phyloP scores from a whole-genome alignment of 83 land plant genomes.

The Picea engelmannii region DNA sequence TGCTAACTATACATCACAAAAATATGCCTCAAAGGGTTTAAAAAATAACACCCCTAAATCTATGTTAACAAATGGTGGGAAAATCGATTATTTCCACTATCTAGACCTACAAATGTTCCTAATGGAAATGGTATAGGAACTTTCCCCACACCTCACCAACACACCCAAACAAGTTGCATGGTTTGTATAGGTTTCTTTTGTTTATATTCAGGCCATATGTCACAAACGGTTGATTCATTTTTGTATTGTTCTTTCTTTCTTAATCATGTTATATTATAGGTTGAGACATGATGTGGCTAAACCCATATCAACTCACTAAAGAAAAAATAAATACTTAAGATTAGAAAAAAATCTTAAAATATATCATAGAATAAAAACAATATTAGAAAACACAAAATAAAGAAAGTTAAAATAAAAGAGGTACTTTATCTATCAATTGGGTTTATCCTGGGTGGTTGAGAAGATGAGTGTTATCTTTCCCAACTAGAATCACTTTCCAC shows the following conservation, averaged over 20 bases:
- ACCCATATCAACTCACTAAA: not conserved
- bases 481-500: too few relatives aligned
- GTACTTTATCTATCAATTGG: too few relatives aligned
- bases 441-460: too few relatives aligned
- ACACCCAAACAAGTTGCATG: too few relatives aligned
- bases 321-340: not conserved
- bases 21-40: too few relatives aligned
- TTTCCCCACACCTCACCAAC: not conserved
- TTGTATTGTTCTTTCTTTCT: not conserved
- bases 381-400: too few relatives aligned
- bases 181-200: not conserved
- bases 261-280: too few relatives aligned
- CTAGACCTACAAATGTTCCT: not conserved
- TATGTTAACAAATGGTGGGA: not conserved
- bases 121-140: not conserved
- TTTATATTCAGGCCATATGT: not conserved
- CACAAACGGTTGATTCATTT: not conserved
- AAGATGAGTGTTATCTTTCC: too few relatives aligned
- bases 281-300: too few relatives aligned
- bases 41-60: too few relatives aligned
- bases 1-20: not conserved
- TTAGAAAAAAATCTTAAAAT: not conserved
- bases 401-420: too few relatives aligned
- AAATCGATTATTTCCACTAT: not conserved
- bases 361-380: too few relatives aligned